Evolutionary conservation across 2,329 filamentous ascomycete species (phyloP), one percentile per base, ranked within the genome.

Genomic region (Fusarium oligoseptatum): DNA sequence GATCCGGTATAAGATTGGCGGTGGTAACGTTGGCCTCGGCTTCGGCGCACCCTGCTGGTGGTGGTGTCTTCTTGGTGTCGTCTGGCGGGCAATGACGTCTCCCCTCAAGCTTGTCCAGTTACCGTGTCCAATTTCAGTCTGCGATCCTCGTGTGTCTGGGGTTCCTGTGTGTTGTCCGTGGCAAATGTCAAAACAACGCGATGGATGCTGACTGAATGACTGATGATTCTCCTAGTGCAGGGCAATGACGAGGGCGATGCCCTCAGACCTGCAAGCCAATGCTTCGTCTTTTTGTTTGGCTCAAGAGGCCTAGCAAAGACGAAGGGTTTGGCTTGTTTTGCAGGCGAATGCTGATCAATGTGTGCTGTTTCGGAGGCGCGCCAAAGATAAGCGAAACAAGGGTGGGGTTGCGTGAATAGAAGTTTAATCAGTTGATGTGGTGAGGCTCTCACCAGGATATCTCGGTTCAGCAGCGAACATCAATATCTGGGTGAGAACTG

Each of bases 11-110:
- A 60, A 58, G 52, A 56, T 37, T 74, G 60, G 52, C 63, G 34
- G 64, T 62, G 64, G 68, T 66, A 74, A 71, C 71, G 68, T 68
- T 73, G 61, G 55, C 34, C 60, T 68, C 24, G 64, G 64, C 32
- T 64, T 64, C 60, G 41, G 55, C 48, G 61, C 58, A 55, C 48
- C 45, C 41, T 57, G 61, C 11, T 55, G 60, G 29, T 39, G 66
- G 58, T 58, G 64, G 64, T 70, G 60, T 67, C 52, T 39, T 60
- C 57, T 65, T 57, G 64, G 64, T 70, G 60, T 67, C 52, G 45
- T 63, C 57, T 65, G 66, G 65, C 52, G 68, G 39, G 66, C 60
- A 75, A 78, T 78, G 76, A 78, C 77, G 77, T 77, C 68, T 66
- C 66, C 50, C 68, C 45, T 64, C 41, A 41, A 43, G 34, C n/a